phyloP scores from a whole-genome alignment of 2,329 filamentous ascomycete genomes.

The Penicillium polonicum region DNA sequence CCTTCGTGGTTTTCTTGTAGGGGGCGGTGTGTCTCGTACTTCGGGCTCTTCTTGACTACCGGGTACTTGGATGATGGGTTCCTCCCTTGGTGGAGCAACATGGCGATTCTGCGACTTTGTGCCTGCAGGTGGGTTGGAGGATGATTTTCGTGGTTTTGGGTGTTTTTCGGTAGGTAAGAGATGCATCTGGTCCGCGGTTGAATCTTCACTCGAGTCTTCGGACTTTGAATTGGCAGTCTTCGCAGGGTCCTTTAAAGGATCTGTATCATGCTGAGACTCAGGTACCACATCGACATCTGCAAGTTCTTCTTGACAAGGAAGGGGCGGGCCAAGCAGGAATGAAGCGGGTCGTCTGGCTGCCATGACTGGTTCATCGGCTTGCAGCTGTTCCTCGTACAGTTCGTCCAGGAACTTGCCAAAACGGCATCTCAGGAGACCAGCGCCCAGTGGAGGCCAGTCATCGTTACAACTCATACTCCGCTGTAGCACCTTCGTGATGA shows the following conservation, averaged over 20 bases:
- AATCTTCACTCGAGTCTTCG: neutral
- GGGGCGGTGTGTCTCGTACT: constrained; percentile 25
- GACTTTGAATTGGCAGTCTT: neutral
- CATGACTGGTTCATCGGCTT: constrained; percentile 31
- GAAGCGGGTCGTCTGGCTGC: constrained; percentile 33
- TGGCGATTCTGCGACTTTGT: neutral
- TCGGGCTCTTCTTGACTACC: constrained; percentile 31
- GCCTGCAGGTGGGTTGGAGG: neutral
- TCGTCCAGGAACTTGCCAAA: constrained; percentile 66
- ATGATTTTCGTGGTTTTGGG: neutral
- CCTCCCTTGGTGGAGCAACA: neutral
- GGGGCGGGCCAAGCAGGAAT: constrained; percentile 30
- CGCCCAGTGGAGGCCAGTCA: constrained; percentile 56
- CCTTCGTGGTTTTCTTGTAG: neutral
- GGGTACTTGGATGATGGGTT: constrained; percentile 29
- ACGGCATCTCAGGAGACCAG: constrained; percentile 60
- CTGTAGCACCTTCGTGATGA: constrained; percentile 65
- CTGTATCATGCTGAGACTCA: neutral
- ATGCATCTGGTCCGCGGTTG: constrained; percentile 7
- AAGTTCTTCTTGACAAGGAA: neutral
- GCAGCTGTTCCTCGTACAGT: constrained; percentile 60
- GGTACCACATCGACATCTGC: constrained; percentile 1
- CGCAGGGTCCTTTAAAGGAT: neutral
- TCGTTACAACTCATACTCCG: constrained; percentile 58
- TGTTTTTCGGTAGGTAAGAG: constrained; percentile 7